Evolutionary conservation across 768 basidiomycete genomes (phyloP), one percentile per base, ranked within the genome.

Genomic region (Leucosporidium creatinivorum): DNA sequence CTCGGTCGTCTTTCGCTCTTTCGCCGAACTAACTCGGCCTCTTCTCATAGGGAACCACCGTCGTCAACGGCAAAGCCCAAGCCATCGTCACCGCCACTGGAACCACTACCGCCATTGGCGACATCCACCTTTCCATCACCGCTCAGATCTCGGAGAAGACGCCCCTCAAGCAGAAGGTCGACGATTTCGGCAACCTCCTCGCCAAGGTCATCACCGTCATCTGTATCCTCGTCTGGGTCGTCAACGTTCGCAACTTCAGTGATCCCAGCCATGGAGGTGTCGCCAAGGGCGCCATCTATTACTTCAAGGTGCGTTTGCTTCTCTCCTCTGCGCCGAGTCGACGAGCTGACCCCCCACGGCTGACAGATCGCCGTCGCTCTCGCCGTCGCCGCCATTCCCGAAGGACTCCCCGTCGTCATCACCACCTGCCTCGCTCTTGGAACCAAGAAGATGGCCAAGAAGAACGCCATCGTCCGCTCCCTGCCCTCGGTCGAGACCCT

Each of bases 401-500:
- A 99, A 79, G 94, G 94, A 67, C 81, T 99, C n/a, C 93, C 94
- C 47, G 93, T 93, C 60, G 94, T 99, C 66, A 96, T 98, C 76
- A 99, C 94, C 12, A 93, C 93, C 15, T 97, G 93, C 79, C 80
- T 99, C 49, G 93, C 96, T 15, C 83, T 99, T 19, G 96, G 94
- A 25, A 97, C 94, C 23, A 93, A 96, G 81, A 97, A 96, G 79
- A 99, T 99, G 94, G 93, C 94, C 1, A 89, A 96, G 82, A 89
- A 93, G 80, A 96, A 97, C 69, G 94, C 94, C 2, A 99, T 99
- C 75, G 94, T 99, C 62, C 82, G 93, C 74, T 93, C 94, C 78
- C 81, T 99, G 69, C 96, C 94, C 12, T 91, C 89, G 70, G 96
- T 99, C 39, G 94, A 99, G 80, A 98, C 94, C 49, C 82, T 99